Base-by-base conservation (phyloP, 2,329 filamentous ascomycete genomes). In the Hypoxylon sp. region DNA sequence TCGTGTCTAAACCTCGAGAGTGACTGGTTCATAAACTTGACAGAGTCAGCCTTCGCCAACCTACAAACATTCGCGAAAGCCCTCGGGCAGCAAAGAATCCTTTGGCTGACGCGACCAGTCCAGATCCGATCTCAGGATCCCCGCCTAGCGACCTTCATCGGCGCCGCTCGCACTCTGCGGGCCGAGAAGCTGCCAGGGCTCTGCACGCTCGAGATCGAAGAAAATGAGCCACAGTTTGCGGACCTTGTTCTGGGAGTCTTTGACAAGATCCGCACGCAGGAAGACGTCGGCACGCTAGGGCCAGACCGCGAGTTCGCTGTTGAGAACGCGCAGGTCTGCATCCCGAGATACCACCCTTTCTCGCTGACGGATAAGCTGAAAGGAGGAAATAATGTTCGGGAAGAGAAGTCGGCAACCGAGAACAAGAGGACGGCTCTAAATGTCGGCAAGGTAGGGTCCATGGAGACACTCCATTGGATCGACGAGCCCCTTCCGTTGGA, bases 251-350 rank as follows among this genome's bases (percentile, higher is more conserved):
- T 64, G 11, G 51, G 68, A 2, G 73, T 77, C 0, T 75, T 76
- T 39, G 56, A 62, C 5, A 72, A 70, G 17, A 67, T 79, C 56
- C 72, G 56, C 29, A 60, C 15, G n/a, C 65, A 62, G 32, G 69
- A 60, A 8, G 65, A 67, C 19, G 71, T 67, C 29, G 73, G 72
- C 13, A 62, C 50, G 1, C 59, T 77, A 4, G 72, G 70, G 2
- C 71, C 76, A 0, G 78, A 80, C 13, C 73, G 72, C n/a, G 79
- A 80, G 46, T 80, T 77, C 27, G 76, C 74, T 0, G 69, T 79
- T n/a, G 65, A 69, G 2, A 68, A 75, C 29, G 73, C 75, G 1
- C 62, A 69, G 8, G 65, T 78, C 1, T 70, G 75, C 11, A 67
- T 79, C n/a, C 70, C 72, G 8, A 65, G 78, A 0, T 76, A 75